Percentiles rank a stretch among this genome's conserved stretches.
These are phyloP conservation scores for Kodamaea alishanica DNA, from an alignment of 1,139 yeast genomes.

Conservation along the genomic window DNA sequence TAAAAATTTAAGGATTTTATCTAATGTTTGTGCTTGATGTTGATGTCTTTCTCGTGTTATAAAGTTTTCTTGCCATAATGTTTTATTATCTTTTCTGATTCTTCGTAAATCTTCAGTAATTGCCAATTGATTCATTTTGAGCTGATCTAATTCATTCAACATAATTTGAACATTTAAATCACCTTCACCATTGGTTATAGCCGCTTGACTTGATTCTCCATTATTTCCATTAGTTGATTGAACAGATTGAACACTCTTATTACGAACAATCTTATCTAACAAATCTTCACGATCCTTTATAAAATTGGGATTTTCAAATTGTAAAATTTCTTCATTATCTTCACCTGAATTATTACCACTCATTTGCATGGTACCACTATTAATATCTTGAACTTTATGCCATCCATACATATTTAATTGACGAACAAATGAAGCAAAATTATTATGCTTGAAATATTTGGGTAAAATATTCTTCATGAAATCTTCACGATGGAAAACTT, in stretches of 20 bases:
- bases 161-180: conserved; percentile 44
- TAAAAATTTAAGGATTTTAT: conserved; percentile 79
- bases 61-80: conserved; percentile 86
- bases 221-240: conserved; percentile 35
- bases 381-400: conserved; percentile 88
- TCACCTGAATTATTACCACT: conserved; percentile 45
- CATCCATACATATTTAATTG: conserved; percentile 98
- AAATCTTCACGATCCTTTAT: conserved; percentile 67
- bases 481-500: conserved; percentile 78
- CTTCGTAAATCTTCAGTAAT: conserved; percentile 82
- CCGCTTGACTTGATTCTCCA: conserved; percentile 16
- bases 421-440: conserved; percentile 74
- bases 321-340: conserved; percentile 54
- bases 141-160: conserved; percentile 67
- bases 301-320: conserved; percentile 80
- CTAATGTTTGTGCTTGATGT: conserved; percentile 82
- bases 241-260: conserved; percentile 29
- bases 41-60: conserved; percentile 81
- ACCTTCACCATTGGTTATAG: conserved; percentile 7
- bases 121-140: conserved; percentile 73
- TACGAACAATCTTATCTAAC: conserved; percentile 61
- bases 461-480: conserved; percentile 85
- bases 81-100: conserved; percentile 80
- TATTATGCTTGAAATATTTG: conserved; percentile 85
- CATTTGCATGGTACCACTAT: conserved; percentile 57